Evolutionary conservation across 805 yeast genomes (phyloP).

Genomic region (Sungouiella blattae): DNA sequence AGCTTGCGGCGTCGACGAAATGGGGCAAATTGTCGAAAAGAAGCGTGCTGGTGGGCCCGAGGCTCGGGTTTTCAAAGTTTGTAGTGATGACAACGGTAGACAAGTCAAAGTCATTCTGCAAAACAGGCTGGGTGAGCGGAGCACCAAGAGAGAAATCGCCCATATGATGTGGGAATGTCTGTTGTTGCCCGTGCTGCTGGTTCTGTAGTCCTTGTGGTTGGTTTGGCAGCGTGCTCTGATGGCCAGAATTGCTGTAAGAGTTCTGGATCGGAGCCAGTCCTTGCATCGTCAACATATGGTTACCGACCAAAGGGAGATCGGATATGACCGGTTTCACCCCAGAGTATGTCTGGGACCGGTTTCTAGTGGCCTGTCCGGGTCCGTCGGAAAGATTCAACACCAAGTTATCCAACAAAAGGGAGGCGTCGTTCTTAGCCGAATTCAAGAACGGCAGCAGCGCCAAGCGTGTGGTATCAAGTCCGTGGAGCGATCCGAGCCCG

Average conservation of each 20-base stretch:
- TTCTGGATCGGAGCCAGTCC: not conserved
- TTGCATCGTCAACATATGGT: not conserved
- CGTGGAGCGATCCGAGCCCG: slow-evolving; percentile 16
- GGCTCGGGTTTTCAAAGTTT: slow-evolving; percentile 62
- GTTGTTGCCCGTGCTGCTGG: slow-evolving; percentile 1
- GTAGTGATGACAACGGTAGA: slow-evolving; percentile 61
- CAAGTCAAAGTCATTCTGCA: slow-evolving; percentile 60
- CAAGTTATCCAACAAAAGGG: slow-evolving; percentile 29
- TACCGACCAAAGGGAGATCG: slow-evolving; percentile 15
- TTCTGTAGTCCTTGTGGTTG: no score
- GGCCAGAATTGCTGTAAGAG: not conserved
- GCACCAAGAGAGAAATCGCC: slow-evolving; percentile 2
- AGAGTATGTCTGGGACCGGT: slow-evolving; percentile 41
- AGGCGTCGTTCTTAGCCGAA: slow-evolving; percentile 24
- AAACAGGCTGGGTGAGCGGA: slow-evolving; percentile 16
- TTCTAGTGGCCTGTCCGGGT: slow-evolving; percentile 17
- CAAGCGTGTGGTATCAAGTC: slow-evolving; percentile 15
- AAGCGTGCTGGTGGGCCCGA: slow-evolving; percentile 75
- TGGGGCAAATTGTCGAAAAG: slow-evolving; percentile 80
- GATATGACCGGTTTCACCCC: slow-evolving; percentile 25
- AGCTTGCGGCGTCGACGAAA: slow-evolving; percentile 50
- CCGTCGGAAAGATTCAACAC: slow-evolving; percentile 20
- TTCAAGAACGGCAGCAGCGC: slow-evolving; percentile 23
- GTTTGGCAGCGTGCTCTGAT: no score
- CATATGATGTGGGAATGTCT: not conserved